Evolutionary conservation across 2,329 filamentous ascomycete genomes (phyloP), one percentile per base, ranked within the genome.

Genomic region (Fusarium annulatum): DNA sequence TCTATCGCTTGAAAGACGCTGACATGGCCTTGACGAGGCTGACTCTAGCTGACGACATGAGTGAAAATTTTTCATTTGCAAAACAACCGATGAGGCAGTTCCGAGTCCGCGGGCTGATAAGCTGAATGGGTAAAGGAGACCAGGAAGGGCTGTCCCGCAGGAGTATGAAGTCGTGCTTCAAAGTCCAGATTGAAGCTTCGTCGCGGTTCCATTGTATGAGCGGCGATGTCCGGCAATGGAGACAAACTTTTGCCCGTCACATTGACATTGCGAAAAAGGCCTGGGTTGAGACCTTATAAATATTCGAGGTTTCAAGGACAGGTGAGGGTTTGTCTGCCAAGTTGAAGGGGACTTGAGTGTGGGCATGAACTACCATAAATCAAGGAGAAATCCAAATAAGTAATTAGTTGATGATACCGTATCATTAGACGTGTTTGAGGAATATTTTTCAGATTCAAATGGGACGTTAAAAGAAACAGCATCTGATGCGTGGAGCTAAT

Each of bases 1-100:
- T 63, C 46, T 68, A 53, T 55, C 33, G 43, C 34, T 41, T 51
- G 57, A 34, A 61, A 55, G 58, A 63, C 19, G 58, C 49, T 53
- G 66, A 45, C 38, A 18, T 19, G 26, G 23, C 23, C 34, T 28
- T 19, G 34, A 16, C 51, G 16, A 55, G 51, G 51, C 51, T 55
- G 51, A 53, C 34, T 53, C 49, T 43, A 28, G 41, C 67, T 62
- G 65, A 36, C 30, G 26, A 21, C 30, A 67, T 56, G 38, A 45
- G 42, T 56, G 43, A 45, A 48, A 39, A 28, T 1, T 26, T 36
- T 39, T 59, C 33, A 23, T 28, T n/a, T 38, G 42, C 18, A 28
- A 48, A 36, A 41, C 16, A 43, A 3, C 28, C 7, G 36, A 34
- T 19, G 16, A 41, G 16, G n/a, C 19, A 39, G n/a, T 19, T 12